Percentiles rank a stretch among this genome's conserved stretches.
phyloP scores from a whole-genome alignment of 2,329 filamentous ascomycete genomes.

The Aspergillus clavatus region DNA sequence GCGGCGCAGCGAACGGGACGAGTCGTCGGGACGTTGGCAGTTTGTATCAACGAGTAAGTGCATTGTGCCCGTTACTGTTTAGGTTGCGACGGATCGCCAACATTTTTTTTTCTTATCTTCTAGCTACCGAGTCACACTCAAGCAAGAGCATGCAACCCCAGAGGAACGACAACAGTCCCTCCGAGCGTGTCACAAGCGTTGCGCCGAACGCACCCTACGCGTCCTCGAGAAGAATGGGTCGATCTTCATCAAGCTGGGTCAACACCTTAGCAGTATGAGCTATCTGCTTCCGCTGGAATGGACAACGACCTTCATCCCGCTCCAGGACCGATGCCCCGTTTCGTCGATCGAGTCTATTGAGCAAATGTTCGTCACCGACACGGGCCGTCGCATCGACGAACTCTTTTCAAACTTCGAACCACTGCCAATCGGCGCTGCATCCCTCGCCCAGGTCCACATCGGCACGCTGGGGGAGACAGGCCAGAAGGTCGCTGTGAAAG shows the following conservation, averaged over 20 bases:
- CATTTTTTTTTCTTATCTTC: not conserved
- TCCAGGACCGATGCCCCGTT: slow-evolving; percentile 93
- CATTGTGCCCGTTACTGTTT: slow-evolving; percentile 1
- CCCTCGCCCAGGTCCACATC: slow-evolving; percentile 88
- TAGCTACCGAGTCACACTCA: slow-evolving; percentile 85
- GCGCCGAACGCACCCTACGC: slow-evolving; percentile 77
- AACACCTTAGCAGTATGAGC: slow-evolving; percentile 93
- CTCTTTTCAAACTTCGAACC: slow-evolving; percentile 81
- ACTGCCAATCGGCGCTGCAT: slow-evolving; percentile 83
- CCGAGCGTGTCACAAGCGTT: slow-evolving; percentile 83
- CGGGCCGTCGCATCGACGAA: slow-evolving; percentile 69
- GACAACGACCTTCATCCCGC: slow-evolving; percentile 90
- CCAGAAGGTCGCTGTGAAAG: slow-evolving; percentile 88
- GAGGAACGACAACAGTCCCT: slow-evolving; percentile 64
- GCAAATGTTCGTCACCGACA: slow-evolving; percentile 80
- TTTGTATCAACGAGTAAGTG: slow-evolving; percentile 84
- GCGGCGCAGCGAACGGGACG: slow-evolving; percentile 72
- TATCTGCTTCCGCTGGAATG: slow-evolving; percentile 88
- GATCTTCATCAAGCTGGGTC: slow-evolving; percentile 96
- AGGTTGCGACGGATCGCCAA: slow-evolving; percentile 9
- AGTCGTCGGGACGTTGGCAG: slow-evolving; percentile 66
- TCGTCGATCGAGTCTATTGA: slow-evolving; percentile 84
- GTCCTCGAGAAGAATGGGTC: slow-evolving; percentile 95
- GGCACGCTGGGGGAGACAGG: slow-evolving; percentile 77
- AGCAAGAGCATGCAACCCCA: slow-evolving; percentile 58